Conservation (phyloP, 768 basidiomycete species). For the Tricholomella constricta region DNA sequence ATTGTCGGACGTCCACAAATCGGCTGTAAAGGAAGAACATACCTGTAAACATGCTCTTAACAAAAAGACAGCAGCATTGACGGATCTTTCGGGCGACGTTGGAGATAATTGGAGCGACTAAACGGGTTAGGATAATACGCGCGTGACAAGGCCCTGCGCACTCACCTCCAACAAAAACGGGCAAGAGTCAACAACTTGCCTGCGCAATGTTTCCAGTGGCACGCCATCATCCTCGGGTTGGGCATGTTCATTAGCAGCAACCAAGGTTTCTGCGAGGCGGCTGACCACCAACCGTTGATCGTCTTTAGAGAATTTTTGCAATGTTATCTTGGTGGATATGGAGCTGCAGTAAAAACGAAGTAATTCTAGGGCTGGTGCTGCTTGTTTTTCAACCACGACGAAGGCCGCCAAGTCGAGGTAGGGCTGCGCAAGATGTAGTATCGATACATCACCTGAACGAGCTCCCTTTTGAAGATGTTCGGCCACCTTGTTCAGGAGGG, state of each 20-base stretch:
- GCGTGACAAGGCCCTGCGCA: neutral
- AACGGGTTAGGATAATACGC: neutral
- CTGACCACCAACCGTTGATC: conserved; percentile 49
- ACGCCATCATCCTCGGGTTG: conserved; percentile 26
- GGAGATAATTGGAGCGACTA: conserved; percentile 36
- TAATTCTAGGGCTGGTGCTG: conserved; percentile 46
- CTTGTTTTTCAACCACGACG: conserved; percentile 41
- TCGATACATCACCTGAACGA: conserved; percentile 24
- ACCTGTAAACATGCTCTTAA: conserved; percentile 48
- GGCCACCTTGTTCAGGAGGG: conserved; percentile 19
- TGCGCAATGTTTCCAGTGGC: conserved; percentile 38
- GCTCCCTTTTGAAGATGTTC: conserved; percentile 12
- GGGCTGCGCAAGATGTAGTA: conserved; percentile 38
- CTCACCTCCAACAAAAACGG: conserved; percentile 51
- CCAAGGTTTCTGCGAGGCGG: conserved; percentile 46
- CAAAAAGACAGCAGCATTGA: conserved; percentile 41
- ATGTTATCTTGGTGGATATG: conserved; percentile 45
- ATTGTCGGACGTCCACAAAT: neutral
- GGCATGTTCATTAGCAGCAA: conserved; percentile 35
- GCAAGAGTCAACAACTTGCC: conserved; percentile 52
- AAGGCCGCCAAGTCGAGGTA: conserved; percentile 50
- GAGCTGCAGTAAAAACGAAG: conserved; percentile 53
- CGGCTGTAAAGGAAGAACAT: conserved; percentile 11
- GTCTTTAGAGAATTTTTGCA: conserved; percentile 45
- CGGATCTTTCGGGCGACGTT: conserved; percentile 28